Conservation (phyloP, 345 rosid genomes). For the Hibiscus mutabilis region DNA sequence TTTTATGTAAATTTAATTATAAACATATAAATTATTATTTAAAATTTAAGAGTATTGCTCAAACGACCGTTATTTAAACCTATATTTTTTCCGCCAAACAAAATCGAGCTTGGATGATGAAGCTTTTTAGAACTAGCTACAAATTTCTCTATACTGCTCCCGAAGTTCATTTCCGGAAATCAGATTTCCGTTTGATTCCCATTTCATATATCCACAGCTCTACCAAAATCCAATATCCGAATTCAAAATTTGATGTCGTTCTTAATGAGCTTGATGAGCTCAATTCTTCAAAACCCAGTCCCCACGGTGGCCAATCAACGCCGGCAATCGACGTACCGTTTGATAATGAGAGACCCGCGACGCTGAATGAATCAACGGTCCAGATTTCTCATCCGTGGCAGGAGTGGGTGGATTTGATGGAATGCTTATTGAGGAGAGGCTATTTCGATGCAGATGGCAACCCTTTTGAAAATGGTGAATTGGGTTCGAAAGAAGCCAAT, state of each 20-base stretch:
- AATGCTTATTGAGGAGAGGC: constrained; percentile 43
- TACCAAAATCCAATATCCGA: constrained; percentile 17
- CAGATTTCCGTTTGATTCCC: constrained; percentile 3
- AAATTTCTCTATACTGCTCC: constrained; percentile 16
- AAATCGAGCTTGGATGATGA: constrained; percentile 21
- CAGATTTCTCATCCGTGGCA: constrained; percentile 70
- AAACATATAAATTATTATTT: too few species aligned
- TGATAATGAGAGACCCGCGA: neutral
- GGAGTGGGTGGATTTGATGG: constrained; percentile 74
- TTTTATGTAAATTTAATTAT: neutral
- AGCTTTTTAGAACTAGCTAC: constrained; percentile 21
- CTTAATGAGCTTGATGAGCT: constrained; percentile 21
- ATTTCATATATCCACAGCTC: constrained; percentile 24
- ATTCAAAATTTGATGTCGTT: constrained; percentile 17
- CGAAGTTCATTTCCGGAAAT: neutral
- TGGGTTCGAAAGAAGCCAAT: constrained; percentile 50
- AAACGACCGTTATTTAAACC: neutral
- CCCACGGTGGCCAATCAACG: constrained; percentile 9
- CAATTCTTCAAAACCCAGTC: constrained; percentile 19
- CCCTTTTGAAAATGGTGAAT: constrained; percentile 30
- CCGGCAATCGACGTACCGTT: neutral
- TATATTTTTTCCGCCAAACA: constrained; percentile 11
- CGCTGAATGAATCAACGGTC: constrained; percentile 15
- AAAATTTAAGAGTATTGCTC: neutral
- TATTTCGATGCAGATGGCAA: constrained; percentile 43